Conservation (phyloP, 1,284 basidiomycete genomes). For the Mycena sp. region DNA sequence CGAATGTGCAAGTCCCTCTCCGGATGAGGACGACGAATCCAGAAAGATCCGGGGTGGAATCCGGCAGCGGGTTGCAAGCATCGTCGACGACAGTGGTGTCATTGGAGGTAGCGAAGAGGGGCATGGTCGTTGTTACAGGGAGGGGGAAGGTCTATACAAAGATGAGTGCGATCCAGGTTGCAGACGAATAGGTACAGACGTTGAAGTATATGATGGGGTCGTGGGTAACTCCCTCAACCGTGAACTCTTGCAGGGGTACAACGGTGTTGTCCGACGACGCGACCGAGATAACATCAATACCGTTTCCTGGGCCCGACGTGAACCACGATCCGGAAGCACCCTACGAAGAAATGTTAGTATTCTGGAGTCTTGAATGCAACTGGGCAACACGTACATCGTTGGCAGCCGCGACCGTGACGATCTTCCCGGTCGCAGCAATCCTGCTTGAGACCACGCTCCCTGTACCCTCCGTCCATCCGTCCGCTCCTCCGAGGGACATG, state of each 20-base stretch:
- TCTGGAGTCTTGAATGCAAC: neutral
- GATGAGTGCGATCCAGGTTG: neutral
- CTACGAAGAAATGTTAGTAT: conserved; percentile 3
- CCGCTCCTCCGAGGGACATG: conserved; percentile 60
- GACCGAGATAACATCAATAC: conserved; percentile 51
- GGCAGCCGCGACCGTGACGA: conserved; percentile 57
- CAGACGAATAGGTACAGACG: neutral
- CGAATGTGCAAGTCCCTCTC: conserved; percentile 57
- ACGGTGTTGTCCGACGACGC: conserved; percentile 53
- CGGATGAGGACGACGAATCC: conserved; percentile 52
- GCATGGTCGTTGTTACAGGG: conserved; percentile 43
- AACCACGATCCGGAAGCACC: conserved; percentile 50
- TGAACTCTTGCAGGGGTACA: conserved; percentile 50
- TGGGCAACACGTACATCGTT: conserved; percentile 29
- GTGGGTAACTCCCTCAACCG: conserved; percentile 49
- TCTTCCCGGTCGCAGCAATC: conserved; percentile 54
- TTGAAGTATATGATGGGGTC: conserved; percentile 53
- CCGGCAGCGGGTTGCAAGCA: conserved; percentile 59
- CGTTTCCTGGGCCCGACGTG: conserved; percentile 51
- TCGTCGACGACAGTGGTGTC: conserved; percentile 54
- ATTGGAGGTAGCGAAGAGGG: conserved; percentile 55
- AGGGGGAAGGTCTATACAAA: conserved; percentile 44
- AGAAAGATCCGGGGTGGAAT: conserved; percentile 55
- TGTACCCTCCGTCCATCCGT: conserved; percentile 58
- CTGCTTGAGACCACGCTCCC: conserved; percentile 56